These are phyloP conservation scores for Leucoagaricus sp. DNA, from an alignment of 1,284 basidiomycete genomes.

Conservation along the genomic window DNA sequence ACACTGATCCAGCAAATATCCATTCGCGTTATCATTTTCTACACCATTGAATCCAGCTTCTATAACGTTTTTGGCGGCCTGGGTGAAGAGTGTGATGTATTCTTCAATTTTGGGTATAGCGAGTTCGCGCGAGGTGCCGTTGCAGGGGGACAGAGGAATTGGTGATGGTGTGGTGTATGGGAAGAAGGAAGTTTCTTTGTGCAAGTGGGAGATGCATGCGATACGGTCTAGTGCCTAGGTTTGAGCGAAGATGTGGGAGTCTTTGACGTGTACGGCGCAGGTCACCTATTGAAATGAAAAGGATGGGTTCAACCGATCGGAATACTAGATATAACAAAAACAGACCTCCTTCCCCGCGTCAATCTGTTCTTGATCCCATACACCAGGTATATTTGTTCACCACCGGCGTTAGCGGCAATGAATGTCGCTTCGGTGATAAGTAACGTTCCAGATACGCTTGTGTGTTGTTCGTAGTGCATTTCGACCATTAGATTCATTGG, in stretches of 20 bases:
- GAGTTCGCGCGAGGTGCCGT: conserved; percentile 19
- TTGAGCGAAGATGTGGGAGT: conserved; percentile 47
- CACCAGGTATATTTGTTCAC: conserved; percentile 37
- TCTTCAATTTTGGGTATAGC: conserved; percentile 22
- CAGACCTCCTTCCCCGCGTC: conserved; percentile 41
- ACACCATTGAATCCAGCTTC: no score
- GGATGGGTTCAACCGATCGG: no score
- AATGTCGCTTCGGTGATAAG: conserved; percentile 43
- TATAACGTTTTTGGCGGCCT: no score
- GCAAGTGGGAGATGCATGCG: conserved; percentile 24
- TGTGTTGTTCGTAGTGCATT: conserved; percentile 43
- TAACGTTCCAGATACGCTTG: conserved; percentile 36
- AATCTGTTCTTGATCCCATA: conserved; percentile 42
- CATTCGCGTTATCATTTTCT: no score
- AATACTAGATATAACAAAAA: no score
- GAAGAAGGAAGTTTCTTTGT: conserved; percentile 16
- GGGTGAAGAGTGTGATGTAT: no score
- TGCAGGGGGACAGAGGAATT: conserved; percentile 15
- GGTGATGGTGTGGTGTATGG: conserved; percentile 24
- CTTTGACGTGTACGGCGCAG: conserved; percentile 40
- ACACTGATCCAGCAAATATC: no score
- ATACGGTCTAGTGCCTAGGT: conserved; percentile 51
- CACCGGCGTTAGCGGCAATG: conserved; percentile 33
- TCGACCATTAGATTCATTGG: conserved; percentile 36
- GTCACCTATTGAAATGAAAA: no score